Evolutionary conservation across 2,329 filamentous ascomycete species (phyloP), one percentile per base, ranked within the genome.

Genomic region (Cercospora zeae-maydis): DNA sequence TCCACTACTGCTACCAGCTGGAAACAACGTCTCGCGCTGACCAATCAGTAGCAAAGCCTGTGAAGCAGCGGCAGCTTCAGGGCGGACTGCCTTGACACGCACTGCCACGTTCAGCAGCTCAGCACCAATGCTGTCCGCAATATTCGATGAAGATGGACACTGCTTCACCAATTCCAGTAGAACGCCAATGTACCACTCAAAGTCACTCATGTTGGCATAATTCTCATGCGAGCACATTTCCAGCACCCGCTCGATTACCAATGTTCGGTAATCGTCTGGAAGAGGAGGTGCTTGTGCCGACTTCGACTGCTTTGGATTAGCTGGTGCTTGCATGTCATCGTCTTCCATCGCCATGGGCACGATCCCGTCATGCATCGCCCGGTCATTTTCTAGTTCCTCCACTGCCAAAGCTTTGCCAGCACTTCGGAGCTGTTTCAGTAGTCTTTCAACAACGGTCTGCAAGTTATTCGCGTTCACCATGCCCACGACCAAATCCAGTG

Each of bases 171-270:
- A 83, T 73, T 96, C 92, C 4, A 91, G 89, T 31, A 99, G 80
- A 30, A 96, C 86, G 68, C 95, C 91, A 68, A 98, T 89, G 75
- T 98, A 98, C 95, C 95, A 99, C 69, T 97, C 93, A 75, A 99
- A 99, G 74, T 99, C 93, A 58, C 84, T 80, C 53, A 99, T 82
- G 72, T 92, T 91, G 39, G 85, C 84, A 75, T 98, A 99, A 65
- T 92, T 96, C 67, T 93, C 89, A 67, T 88, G 87, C 8, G 92
- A 91, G 75, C 93, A 98, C 86, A 99, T 96, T 64, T 88, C 86
- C 10, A 98, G 76, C 64, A 98, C 92, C 63, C 90, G 86, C 61
- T 84, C 84, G 58, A 98, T 91, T 19, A 97, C 91, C 70, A 91
- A 91, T 37, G 88, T 80, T 57, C 88, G 88, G 75, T 98, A 99